Base-by-base conservation (phyloP, 495 filamentous ascomycete species). In the Tuber umbilicatum region DNA sequence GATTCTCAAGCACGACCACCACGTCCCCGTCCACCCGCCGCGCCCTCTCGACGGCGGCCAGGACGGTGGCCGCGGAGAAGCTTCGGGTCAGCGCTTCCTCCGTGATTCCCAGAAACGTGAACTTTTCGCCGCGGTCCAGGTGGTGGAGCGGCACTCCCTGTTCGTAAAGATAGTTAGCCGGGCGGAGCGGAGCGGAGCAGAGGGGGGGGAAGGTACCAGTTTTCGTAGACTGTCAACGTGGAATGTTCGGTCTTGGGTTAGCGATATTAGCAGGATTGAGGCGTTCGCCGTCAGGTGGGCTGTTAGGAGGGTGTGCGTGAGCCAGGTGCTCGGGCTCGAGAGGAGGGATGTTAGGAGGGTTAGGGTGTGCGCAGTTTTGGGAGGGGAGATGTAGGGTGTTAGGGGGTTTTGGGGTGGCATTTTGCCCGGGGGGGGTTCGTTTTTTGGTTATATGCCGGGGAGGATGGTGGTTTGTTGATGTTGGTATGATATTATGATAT, bases 1-100 rank as follows among this genome's bases (percentile, higher is more conserved):
- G 81, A 74, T 86, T 85, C 76, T 91, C 89, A 0, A 88, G 74
- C 17, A 91, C 81, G 43, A 90, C 78, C 12, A 89, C 3, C 4
- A 74, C 7, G 75, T n/a, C 78, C 39, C n/a, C 75, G 73, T 42
- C 81, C 78, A 37, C 87, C 76, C 14, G 79, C 85, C 21, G 3
- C 5, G 43, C 17, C 6, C 23, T 10, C 47, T 55, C 47, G 7
- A 64, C 9, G 5, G 27, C 14, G 0, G 3, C 14, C 14, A 31
- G 27, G 0, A 64, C 55, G 2, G 9, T 31, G 2, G 9, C 16
- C 1, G 6, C 2, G 6, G 23, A 27, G 5, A 55, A 3, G 21
- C 5, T 7, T 1, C 23, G 47, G 1, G 23, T 14, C 9, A 55
- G 39, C 4, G 39, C 39, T 40, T n/a, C n/a, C n/a, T 64, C 55